phyloP scores from a whole-genome alignment of 257 asterid genomes.

The Ligustrum vulgare region DNA sequence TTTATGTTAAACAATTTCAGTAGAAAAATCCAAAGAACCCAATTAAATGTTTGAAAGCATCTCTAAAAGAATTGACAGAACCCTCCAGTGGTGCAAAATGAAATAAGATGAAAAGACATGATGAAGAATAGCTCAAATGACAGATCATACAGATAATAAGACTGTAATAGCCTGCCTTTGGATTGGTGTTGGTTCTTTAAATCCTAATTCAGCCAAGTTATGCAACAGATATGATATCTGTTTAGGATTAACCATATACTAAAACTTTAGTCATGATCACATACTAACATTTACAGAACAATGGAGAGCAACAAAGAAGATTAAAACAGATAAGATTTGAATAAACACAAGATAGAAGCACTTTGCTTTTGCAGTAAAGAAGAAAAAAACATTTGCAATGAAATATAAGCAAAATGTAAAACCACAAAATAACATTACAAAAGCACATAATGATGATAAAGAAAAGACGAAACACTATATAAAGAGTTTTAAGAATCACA shows the following conservation, averaged over 20 bases:
- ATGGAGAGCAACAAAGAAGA: background rate
- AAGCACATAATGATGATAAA: background rate
- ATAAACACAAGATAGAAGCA: background rate
- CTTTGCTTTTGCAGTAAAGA: background rate
- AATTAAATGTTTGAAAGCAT: background rate
- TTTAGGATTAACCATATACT: conserved; percentile 15
- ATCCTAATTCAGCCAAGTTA: conserved; percentile 69
- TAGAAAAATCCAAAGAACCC: background rate
- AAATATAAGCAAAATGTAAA: background rate
- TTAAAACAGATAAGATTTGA: background rate
- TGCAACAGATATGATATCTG: conserved; percentile 74
- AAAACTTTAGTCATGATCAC: background rate
- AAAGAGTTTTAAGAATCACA: no score
- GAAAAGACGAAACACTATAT: background rate
- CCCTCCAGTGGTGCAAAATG: conserved; percentile 8
- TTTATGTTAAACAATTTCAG: background rate
- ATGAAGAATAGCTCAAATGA: conserved; percentile 35
- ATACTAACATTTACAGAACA: background rate
- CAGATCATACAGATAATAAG: conserved; percentile 80
- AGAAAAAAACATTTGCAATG: background rate
- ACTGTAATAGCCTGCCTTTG: conserved; percentile 97
- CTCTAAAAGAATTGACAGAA: background rate
- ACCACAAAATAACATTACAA: background rate
- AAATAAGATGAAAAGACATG: background rate
- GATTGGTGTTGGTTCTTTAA: conserved; percentile 89